Conservation (phyloP, 169 alveolate genomes). For the Cryptosporidium felis region DNA sequence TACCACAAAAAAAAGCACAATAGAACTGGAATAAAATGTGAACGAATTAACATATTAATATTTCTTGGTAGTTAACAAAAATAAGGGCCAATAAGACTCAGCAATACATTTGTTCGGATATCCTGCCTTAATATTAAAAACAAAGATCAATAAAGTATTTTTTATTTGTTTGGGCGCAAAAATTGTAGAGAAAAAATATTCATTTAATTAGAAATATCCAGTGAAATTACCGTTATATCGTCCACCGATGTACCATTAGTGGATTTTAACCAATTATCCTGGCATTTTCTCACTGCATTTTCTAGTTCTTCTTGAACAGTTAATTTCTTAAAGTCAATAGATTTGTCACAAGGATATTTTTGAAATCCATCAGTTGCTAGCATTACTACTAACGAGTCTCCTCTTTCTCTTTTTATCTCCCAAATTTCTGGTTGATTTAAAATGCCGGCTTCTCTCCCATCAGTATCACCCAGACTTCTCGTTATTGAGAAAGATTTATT, state of each 20-base stretch:
- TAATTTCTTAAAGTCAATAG: neutral
- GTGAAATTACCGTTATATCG: conserved; percentile 51
- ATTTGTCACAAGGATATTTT: conserved; percentile 5
- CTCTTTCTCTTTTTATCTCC: conserved; percentile 44
- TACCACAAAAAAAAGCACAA: neutral
- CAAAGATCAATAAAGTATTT: neutral
- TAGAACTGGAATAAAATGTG: neutral
- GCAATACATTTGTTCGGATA: neutral
- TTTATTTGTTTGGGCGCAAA: conserved; percentile 9
- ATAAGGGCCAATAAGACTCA: neutral
- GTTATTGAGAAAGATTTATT: conserved; percentile 21
- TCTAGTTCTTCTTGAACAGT: conserved; percentile 51
- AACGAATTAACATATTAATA: neutral
- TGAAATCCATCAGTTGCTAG: conserved; percentile 51
- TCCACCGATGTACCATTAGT: conserved; percentile 54
- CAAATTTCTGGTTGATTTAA: conserved; percentile 43
- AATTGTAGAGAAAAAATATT: neutral
- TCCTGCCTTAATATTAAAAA: neutral
- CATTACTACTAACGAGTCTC: neutral
- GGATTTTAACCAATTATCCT: conserved; percentile 28
- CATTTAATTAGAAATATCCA: neutral
- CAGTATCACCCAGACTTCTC: conserved; percentile 53
- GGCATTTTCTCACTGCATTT: conserved; percentile 28
- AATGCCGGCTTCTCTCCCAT: conserved; percentile 29
- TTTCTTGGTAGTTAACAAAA: neutral